Percentiles rank a stretch among this genome's conserved stretches.
Evolutionary conservation across 768 basidiomycete genomes (phyloP).

Genomic region (Lactarius tabidus): DNA sequence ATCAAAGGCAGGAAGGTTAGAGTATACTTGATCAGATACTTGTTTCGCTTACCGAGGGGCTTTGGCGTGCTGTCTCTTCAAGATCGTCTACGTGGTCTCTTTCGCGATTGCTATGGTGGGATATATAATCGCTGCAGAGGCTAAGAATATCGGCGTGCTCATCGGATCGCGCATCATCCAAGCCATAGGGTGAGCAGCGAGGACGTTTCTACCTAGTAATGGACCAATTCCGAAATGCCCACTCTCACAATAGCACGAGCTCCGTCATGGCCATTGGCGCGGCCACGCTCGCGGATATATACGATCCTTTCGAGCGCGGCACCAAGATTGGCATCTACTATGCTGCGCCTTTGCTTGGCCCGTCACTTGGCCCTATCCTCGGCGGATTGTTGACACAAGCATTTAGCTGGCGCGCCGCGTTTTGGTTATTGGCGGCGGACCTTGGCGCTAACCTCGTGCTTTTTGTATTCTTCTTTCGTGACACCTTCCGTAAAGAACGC

Average conservation of each 20-base stretch:
- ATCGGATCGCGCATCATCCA: constrained; percentile 70
- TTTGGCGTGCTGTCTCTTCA: background rate
- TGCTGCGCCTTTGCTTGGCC: constrained; percentile 73
- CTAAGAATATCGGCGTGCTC: constrained; percentile 50
- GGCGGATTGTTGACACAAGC: constrained; percentile 64
- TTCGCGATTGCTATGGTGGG: constrained; percentile 51
- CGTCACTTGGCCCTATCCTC: constrained; percentile 61
- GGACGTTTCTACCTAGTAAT: constrained; percentile 8
- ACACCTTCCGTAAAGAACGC: constrained; percentile 80
- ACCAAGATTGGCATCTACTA: constrained; percentile 79
- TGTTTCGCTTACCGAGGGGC: background rate
- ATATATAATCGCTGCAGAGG: constrained; percentile 53
- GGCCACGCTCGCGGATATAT: constrained; percentile 75
- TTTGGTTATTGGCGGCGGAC: constrained; percentile 76
- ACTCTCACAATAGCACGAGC: constrained; percentile 43
- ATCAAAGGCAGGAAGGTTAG: constrained; percentile 69
- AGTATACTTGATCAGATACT: constrained; percentile 16
- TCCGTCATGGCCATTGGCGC: constrained; percentile 71
- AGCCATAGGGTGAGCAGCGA: constrained; percentile 50
- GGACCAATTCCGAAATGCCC: constrained; percentile 15
- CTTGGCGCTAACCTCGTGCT: constrained; percentile 49
- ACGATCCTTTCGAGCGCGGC: constrained; percentile 69
- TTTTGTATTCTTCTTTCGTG: constrained; percentile 68
- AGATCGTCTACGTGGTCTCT: constrained; percentile 52
- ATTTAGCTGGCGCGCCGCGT: constrained; percentile 74